Evolutionary conservation across 257 asterid genomes (phyloP), one percentile per base, ranked within the genome.

Genomic region (Capsicum pubescens): DNA sequence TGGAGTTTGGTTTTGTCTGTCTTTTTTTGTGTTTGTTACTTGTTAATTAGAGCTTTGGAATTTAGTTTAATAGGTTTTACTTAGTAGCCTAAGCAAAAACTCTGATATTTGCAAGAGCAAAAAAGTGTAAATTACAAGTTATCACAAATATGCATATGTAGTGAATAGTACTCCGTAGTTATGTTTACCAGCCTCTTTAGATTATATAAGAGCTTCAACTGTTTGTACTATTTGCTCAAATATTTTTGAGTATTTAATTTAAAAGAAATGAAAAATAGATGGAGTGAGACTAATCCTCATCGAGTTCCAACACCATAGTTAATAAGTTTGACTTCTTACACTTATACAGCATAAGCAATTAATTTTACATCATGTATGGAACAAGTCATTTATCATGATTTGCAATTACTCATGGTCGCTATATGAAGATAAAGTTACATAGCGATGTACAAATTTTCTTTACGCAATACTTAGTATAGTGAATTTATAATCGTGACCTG

Each of bases 41-140:
- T 58, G 71, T 80, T 80, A 42, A n/a, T 59, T 56, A 58, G 57
- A 36, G 64, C 81, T 59, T 60, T 81, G 63, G 56, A 81, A 16
- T 42, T 81, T 32, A 19, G 71, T 12, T 81, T 54, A 12, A 64
- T 63, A 63, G 84, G 77, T 46, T 63, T 39, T 61, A 26, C 55
- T 57, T 80, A n/a, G 14, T 81, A 81, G 76, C 21, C 64, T 81
- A 61, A 63, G 63, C 84, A 46, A 52, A 63, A 63, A 63, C 14
- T 63, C 84, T 63, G 71, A 48, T 54, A 77, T 44, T 46, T 26
- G 82, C 50, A 52, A 81, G 63, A 61, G 52, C n/a, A 44, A 14
- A 66, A 46, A 81, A 81, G 77, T 81, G 84, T 81, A 81, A 19
- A 81, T 81, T 77, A 46, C 60, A 44, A 60, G 44, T 81, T 44